These are phyloP conservation scores for Coprinopsis sp. DNA, from an alignment of 768 basidiomycete genomes.

Conservation along the genomic window DNA sequence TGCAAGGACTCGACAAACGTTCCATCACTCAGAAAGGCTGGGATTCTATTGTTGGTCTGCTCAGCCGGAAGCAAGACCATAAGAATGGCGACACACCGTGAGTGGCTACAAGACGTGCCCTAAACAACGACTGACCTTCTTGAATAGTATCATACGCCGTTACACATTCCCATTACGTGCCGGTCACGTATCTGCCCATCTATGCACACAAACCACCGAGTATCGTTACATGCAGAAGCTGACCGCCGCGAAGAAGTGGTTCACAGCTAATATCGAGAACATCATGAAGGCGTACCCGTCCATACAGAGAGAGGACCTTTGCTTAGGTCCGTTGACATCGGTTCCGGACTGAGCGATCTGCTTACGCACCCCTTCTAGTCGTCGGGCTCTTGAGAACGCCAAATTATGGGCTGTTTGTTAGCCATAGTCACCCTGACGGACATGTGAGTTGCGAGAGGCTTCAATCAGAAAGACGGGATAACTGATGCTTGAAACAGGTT, in stretches of 20 bases:
- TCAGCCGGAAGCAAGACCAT: constrained; percentile 32
- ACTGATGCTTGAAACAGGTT: constrained; percentile 33
- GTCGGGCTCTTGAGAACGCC: constrained; percentile 68
- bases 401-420: constrained; percentile 73
- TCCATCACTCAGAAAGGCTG: constrained; percentile 47
- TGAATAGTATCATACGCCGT: constrained; percentile 44
- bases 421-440: constrained; percentile 54
- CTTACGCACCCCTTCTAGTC: constrained; percentile 27
- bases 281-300: constrained; percentile 55
- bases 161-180: constrained; percentile 57
- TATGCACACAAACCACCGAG: constrained; percentile 66
- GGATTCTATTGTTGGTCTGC: constrained; percentile 42
- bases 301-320: constrained; percentile 57
- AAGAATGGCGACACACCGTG: constrained; percentile 27
- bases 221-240: constrained; percentile 64
- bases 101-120: constrained; percentile 16
- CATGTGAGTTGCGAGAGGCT: constrained; percentile 22
- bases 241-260: constrained; percentile 67
- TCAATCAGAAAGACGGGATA: not conserved
- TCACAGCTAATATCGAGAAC: constrained; percentile 59
- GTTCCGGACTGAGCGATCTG: not conserved
- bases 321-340: constrained; percentile 33
- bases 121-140: constrained; percentile 8
- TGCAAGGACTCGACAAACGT: constrained; percentile 52
- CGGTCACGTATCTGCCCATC: constrained; percentile 60